Evolutionary conservation across 331 rosid species (phyloP).

Genomic region (Pyracantha coccinea): DNA sequence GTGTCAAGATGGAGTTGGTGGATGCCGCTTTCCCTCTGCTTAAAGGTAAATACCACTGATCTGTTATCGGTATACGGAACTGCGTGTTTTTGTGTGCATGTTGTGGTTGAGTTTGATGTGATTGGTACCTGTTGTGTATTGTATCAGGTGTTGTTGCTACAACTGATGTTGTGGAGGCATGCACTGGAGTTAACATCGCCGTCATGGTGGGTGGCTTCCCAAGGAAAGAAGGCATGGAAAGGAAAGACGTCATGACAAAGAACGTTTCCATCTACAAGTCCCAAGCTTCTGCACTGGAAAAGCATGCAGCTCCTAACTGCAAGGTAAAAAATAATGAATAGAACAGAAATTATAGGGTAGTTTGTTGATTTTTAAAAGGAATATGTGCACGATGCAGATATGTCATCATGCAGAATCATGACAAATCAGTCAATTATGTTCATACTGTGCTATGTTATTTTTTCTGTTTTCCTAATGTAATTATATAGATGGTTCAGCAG

Average conservation of each 20-base stretch:
- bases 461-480: neutral
- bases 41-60: slow-evolving; percentile 37
- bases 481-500: neutral
- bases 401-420: neutral
- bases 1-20: slow-evolving; percentile 91
- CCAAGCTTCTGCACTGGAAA: slow-evolving; percentile 92
- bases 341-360: neutral
- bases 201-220: slow-evolving; percentile 96
- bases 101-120: neutral
- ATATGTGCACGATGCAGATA: neutral
- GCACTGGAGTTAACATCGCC: slow-evolving; percentile 78
- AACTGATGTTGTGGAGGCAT: slow-evolving; percentile 87
- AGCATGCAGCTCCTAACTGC: slow-evolving; percentile 82
- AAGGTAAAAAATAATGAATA: slow-evolving; percentile 38
- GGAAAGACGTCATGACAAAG: slow-evolving; percentile 84
- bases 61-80: neutral
- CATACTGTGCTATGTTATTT: neutral
- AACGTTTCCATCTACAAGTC: slow-evolving; percentile 86
- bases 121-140: neutral
- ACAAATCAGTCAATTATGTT: neutral
- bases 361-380: neutral
- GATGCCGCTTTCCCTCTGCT: slow-evolving; percentile 95
- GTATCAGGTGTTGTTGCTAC: slow-evolving; percentile 79
- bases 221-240: slow-evolving; percentile 90
- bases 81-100: neutral